Conservation (phyloP, 495 filamentous ascomycete species). For the Aeminium ludgeri region DNA sequence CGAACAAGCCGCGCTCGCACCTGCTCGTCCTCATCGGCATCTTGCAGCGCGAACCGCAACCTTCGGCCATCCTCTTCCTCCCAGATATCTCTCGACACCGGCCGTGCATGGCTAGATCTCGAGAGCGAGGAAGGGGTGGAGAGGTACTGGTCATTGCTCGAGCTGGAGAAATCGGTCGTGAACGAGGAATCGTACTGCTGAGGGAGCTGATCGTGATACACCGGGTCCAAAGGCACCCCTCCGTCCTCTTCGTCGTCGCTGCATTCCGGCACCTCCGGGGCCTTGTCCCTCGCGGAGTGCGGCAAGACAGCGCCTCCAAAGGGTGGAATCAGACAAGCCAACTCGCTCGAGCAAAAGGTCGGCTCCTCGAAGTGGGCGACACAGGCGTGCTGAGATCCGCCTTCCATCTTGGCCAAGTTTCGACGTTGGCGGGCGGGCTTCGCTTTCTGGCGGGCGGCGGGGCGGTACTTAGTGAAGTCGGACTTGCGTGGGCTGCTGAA, state of each 20-base stretch:
- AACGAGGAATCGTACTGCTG: background rate
- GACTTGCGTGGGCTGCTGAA: conserved; percentile 3
- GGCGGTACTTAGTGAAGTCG: background rate
- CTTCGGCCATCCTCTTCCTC: conserved; percentile 8
- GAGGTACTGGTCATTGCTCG: no score
- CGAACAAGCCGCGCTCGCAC: conserved; percentile 2
- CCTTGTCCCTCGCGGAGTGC: no score
- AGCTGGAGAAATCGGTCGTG: no score
- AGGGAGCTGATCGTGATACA: background rate
- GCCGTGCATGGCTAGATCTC: conserved; percentile 1
- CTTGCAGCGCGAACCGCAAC: conserved; percentile 7
- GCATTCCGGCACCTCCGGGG: background rate
- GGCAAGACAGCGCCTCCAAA: background rate
- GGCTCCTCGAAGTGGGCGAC: conserved; percentile 11
- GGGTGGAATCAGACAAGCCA: background rate
- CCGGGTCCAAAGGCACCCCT: background rate
- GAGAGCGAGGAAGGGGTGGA: background rate
- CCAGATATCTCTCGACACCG: conserved; percentile 2
- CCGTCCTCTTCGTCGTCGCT: conserved; percentile 1
- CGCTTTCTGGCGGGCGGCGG: background rate
- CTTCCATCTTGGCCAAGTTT: conserved; percentile 1
- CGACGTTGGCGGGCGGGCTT: background rate
- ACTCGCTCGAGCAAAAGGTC: conserved; percentile 6
- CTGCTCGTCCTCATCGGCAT: conserved; percentile 2
- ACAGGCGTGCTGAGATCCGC: conserved; percentile 3